phyloP scores from a whole-genome alignment of 139 green algal species.

The Zygnema circumcarinatum region DNA sequence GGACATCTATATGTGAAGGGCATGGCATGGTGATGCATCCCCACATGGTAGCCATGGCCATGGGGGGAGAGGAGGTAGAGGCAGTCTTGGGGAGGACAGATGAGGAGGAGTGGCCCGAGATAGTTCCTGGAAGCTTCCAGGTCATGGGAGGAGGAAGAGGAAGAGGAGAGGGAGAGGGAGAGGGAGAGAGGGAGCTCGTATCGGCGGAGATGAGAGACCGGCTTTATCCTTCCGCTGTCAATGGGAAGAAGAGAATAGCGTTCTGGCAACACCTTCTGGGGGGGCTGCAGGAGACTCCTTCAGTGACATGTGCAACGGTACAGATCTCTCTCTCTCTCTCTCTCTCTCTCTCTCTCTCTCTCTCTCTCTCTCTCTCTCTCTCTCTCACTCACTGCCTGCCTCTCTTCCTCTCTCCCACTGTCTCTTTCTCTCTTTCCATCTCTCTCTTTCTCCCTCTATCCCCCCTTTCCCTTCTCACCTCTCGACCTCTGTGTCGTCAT shows the following conservation, averaged over 20 bases:
- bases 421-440: too few relatives aligned
- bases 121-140: slow-evolving; percentile 10
- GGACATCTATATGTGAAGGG: slow-evolving; percentile 22
- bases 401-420: neutral
- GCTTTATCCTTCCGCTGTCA: neutral
- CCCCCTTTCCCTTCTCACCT: too few relatives aligned
- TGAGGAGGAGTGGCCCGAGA: neutral
- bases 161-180: neutral
- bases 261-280: neutral
- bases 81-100: neutral
- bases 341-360: neutral
- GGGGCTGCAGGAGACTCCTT: neutral
- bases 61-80: neutral
- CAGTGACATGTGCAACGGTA: neutral
- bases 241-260: neutral
- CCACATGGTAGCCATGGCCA: neutral
- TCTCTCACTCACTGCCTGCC: neutral
- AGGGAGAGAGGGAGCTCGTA: neutral
- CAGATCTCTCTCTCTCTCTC: neutral
- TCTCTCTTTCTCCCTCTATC: neutral
- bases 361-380: slow-evolving; percentile 19
- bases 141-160: neutral
- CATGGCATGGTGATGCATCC: neutral
- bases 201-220: neutral
- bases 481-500: neutral